Conservation (phyloP, 1,284 basidiomycete species). For the Ceratobasidium sp. region DNA sequence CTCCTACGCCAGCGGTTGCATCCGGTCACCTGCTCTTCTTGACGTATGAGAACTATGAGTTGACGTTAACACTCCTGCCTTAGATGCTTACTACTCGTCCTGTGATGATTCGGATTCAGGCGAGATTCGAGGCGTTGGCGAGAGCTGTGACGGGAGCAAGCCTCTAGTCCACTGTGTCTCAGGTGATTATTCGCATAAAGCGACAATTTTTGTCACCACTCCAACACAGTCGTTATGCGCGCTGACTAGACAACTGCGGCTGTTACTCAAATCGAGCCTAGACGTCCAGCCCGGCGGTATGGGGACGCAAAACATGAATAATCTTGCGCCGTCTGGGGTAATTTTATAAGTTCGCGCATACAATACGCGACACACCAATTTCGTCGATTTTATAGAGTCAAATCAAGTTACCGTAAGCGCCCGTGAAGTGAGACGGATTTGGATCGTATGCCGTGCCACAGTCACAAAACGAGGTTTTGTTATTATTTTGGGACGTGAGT, state of each 20-base stretch:
- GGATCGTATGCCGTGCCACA: too few species aligned
- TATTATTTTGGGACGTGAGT: too few species aligned
- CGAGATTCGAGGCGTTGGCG: constrained; percentile 75
- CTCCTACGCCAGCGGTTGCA: constrained; percentile 61
- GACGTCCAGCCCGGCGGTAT: constrained; percentile 81
- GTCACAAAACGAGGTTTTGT: too few species aligned
- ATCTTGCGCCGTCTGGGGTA: constrained; percentile 89
- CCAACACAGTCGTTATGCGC: constrained; percentile 41
- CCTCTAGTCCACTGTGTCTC: constrained; percentile 98
- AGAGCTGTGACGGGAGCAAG: constrained; percentile 73
- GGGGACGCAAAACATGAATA: constrained; percentile 96
- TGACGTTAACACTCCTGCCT: constrained; percentile 91
- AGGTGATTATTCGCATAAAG: constrained; percentile 66
- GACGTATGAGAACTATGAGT: constrained; percentile 92
- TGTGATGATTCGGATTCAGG: constrained; percentile 91
- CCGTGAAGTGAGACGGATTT: too few species aligned
- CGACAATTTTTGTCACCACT: background rate
- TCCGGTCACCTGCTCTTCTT: constrained; percentile 64
- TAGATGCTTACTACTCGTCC: constrained; percentile 82
- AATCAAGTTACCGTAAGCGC: too few species aligned
- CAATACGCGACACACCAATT: background rate
- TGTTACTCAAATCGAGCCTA: constrained; percentile 95
- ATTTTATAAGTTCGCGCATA: constrained; percentile 57
- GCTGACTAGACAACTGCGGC: constrained; percentile 96
- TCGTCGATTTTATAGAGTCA: constrained; percentile 68